These are phyloP conservation scores for Paraconiothyrium sp. DNA, from an alignment of 2,329 filamentous ascomycete species.

Conservation along the genomic window DNA sequence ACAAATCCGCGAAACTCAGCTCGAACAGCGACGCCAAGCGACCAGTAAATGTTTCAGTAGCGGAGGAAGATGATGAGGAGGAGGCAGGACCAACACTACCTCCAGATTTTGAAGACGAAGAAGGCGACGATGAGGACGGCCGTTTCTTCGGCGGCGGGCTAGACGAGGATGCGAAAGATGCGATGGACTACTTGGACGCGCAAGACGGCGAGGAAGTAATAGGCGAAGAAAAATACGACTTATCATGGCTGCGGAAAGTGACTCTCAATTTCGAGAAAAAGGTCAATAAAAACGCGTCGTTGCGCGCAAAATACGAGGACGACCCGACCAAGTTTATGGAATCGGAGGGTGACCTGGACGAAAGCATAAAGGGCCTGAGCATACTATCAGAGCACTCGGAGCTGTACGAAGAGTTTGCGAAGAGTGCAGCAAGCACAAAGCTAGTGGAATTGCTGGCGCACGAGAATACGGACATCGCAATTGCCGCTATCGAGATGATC, in stretches of 20 bases:
- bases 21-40: constrained; percentile 61
- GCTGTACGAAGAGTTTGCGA: constrained; percentile 82
- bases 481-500: constrained; percentile 88
- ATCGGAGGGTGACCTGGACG: constrained; percentile 88
- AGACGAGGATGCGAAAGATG: constrained; percentile 79
- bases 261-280: constrained; percentile 87
- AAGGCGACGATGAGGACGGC: constrained; percentile 80
- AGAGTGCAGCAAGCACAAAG: constrained; percentile 75
- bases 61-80: constrained; percentile 55
- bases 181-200: constrained; percentile 86
- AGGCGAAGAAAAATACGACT: constrained; percentile 80
- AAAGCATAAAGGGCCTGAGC: constrained; percentile 85
- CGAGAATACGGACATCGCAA: constrained; percentile 96
- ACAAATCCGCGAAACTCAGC: constrained; percentile 68
- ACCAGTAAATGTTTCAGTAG: constrained; percentile 57
- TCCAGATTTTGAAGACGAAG: constrained; percentile 65
- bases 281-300: constrained; percentile 88
- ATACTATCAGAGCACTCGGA: constrained; percentile 87
- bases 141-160: constrained; percentile 96
- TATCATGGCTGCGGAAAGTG: constrained; percentile 81
- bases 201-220: constrained; percentile 64
- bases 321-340: constrained; percentile 84
- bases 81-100: constrained; percentile 64
- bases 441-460: constrained; percentile 86
- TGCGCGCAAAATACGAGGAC: constrained; percentile 83